Percentiles rank a stretch among this genome's conserved stretches.
Conservation (phyloP, 208 protist genomes). For the Lotmaria passim region DNA sequence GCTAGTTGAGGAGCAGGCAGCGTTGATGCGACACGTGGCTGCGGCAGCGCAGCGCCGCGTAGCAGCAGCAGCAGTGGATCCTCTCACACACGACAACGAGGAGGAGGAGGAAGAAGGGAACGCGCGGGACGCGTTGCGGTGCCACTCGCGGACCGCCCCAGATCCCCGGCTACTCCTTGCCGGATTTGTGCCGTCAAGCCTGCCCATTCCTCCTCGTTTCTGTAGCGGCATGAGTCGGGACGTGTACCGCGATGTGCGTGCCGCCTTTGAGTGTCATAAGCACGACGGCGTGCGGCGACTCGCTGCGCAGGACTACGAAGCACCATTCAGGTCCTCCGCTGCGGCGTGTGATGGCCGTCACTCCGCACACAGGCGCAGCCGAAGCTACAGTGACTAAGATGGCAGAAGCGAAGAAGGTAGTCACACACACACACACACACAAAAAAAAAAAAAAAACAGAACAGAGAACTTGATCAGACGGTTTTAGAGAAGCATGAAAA, state of each 20-base stretch:
- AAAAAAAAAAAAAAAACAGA: too few relatives aligned
- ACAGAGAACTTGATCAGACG: too few relatives aligned
- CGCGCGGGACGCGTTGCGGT: neutral
- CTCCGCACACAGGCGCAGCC: neutral
- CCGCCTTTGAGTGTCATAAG: conserved; percentile 76
- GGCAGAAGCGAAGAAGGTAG: too few relatives aligned
- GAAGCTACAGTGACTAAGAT: neutral
- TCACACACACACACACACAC: too few relatives aligned
- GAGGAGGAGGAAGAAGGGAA: conserved; percentile 2
- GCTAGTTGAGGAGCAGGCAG: conserved; percentile 41
- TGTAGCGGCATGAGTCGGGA: conserved; percentile 11
- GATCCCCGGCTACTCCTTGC: conserved; percentile 31
- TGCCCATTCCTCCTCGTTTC: conserved; percentile 18
- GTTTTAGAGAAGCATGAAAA: too few relatives aligned
- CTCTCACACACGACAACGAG: too few relatives aligned
- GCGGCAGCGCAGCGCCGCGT: conserved; percentile 14
- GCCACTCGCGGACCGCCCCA: conserved; percentile 18
- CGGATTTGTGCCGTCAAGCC: conserved; percentile 12
- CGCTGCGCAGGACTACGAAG: conserved; percentile 12
- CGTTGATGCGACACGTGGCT: conserved; percentile 44
- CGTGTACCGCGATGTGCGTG: conserved; percentile 51
- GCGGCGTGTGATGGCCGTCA: neutral
- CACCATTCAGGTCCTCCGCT: neutral
- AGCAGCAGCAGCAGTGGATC: neutral
- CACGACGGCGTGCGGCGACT: conserved; percentile 55